Conservation (phyloP, 208 protist species). For the Leishmania aethiopica region DNA sequence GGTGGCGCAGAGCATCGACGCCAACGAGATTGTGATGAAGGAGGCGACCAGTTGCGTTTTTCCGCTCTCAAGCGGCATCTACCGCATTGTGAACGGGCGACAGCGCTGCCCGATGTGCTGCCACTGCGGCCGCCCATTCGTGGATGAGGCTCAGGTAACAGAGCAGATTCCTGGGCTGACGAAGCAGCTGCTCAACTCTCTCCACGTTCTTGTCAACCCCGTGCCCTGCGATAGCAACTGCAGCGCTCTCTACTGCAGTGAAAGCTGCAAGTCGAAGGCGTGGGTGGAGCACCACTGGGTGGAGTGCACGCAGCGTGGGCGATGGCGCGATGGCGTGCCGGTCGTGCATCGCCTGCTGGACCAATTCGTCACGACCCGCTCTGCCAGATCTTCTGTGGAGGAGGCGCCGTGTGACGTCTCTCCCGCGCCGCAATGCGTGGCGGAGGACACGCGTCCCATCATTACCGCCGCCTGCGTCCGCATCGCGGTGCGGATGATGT, state of each 20-base stretch:
- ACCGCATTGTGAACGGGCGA: constrained; percentile 21
- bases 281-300: constrained; percentile 82
- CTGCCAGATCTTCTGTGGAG: background rate
- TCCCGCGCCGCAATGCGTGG: constrained; percentile 15
- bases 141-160: constrained; percentile 38
- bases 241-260: constrained; percentile 66
- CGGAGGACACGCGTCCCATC: constrained; percentile 27
- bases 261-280: constrained; percentile 64
- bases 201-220: constrained; percentile 35
- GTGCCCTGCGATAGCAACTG: constrained; percentile 66
- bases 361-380: constrained; percentile 20
- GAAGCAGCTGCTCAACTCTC: constrained; percentile 34
- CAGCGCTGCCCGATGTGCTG: constrained; percentile 41
- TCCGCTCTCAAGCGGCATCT: constrained; percentile 17
- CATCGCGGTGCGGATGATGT: constrained; percentile 77
- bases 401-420: background rate
- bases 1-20: constrained; percentile 29
- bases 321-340: constrained; percentile 57
- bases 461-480: constrained; percentile 48
- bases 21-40: constrained; percentile 40
- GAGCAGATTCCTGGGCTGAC: constrained; percentile 39
- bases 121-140: constrained; percentile 58
- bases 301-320: constrained; percentile 61
- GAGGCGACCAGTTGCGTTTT: constrained; percentile 43
- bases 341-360: constrained; percentile 35